A percentile compares a stretch with the other conserved stretches of the same genome.
Conservation (phyloP, 164 flowering plant genomes). For the Vitis cinerea region DNA sequence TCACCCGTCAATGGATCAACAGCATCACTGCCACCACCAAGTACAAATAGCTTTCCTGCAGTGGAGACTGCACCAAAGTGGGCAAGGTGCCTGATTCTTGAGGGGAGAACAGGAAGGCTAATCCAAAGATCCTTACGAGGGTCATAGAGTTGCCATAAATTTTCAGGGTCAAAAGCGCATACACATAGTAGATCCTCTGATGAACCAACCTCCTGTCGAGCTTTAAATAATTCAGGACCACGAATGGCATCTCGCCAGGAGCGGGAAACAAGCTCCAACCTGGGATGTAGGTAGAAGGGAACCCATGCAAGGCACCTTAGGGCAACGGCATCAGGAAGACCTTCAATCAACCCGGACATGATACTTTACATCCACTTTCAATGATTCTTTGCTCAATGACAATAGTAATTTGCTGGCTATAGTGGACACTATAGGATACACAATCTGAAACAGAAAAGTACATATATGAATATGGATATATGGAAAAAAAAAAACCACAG, state of each 20-base stretch:
- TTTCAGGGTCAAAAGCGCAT: constrained; percentile 83
- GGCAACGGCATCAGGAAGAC: constrained; percentile 95
- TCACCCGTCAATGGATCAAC: constrained; percentile 93
- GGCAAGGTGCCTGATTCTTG: constrained; percentile 75
- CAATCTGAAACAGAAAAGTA: constrained; percentile 8
- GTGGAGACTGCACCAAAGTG: constrained; percentile 78
- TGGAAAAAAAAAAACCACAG: background rate
- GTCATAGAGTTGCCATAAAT: constrained; percentile 90
- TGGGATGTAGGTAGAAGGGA: constrained; percentile 71
- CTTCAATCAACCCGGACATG: constrained; percentile 90
- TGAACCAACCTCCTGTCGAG: constrained; percentile 68
- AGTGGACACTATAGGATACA: background rate
- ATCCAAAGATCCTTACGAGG: constrained; percentile 79
- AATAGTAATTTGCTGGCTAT: background rate
- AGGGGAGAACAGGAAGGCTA: constrained; percentile 80
- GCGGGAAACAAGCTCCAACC: constrained; percentile 76
- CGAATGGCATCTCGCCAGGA: constrained; percentile 77
- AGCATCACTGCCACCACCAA: constrained; percentile 95
- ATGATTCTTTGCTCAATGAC: constrained; percentile 1
- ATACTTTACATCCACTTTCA: constrained; percentile 16
- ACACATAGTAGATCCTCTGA: constrained; percentile 76
- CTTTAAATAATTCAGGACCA: constrained; percentile 71
- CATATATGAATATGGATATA: background rate
- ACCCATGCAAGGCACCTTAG: constrained; percentile 88
- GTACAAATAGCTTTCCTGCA: constrained; percentile 77